Base-by-base conservation (phyloP, 768 basidiomycete genomes). In the Cubamyces sp. region DNA sequence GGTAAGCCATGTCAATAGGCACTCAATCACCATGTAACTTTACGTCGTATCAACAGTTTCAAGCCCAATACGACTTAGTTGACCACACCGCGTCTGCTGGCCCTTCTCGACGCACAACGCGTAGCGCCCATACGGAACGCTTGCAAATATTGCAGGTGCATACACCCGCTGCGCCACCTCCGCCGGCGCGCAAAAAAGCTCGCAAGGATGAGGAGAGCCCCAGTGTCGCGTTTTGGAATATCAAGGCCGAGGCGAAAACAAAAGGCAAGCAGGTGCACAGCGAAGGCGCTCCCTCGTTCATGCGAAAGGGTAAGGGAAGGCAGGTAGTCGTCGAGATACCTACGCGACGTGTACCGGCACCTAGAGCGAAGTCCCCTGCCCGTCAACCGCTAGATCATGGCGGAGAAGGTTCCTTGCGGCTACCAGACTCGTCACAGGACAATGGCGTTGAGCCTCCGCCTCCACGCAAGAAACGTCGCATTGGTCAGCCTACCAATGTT, bases 41-140 rank as follows among this genome's bases (percentile, higher is more conserved):
- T 47, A 51, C 40, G 14, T 5, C 40, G 16, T 62, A 60, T 34
- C 42, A 25, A 11, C 61, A 90, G 86, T 90, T 82, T 69, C 87
- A 90, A 73, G 67, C 82, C 8, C 75, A 79, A 41, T 85, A 83
- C 61, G 87, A 90, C 73, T 80, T 92, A 3, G 71, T 89, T 18
- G 81, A 83, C 47, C 79, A 82, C 4, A 65, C 73, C 16, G 41
- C 80, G 3, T 72, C 74, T 19, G 74, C 81, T 34, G 81, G 82
- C 6, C 78, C 83, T 5, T 80, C 84, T 18, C 81, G 90, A 47
- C 78, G 80, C 41, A 91, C 53, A 9, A 64, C 89, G 21, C 83
- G 87, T 30, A 79, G 84, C 52, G 81, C 82, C 37, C 84, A 80
- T 49, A 84, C 76, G 23, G 87, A 83, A 68, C 83, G 80, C 42